A percentile compares a stretch with the other conserved stretches of the same genome.
Conservation (phyloP, 805 yeast genomes). For the Metschnikowia lochheadii region DNA sequence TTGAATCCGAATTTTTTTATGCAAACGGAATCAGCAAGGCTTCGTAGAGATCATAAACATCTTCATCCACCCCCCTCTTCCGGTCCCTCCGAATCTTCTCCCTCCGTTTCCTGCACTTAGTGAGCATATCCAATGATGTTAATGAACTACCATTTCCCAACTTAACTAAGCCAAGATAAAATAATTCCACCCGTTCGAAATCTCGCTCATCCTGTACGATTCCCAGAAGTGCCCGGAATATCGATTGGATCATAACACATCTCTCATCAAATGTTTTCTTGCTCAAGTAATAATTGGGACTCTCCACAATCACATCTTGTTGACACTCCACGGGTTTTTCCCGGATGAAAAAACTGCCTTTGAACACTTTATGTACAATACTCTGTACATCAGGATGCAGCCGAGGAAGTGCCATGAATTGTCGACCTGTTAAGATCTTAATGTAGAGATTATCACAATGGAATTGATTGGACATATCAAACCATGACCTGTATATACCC, state of each 20-base stretch:
- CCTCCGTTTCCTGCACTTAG: slow-evolving; percentile 9
- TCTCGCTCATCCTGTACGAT: slow-evolving; percentile 21
- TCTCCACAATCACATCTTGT: slow-evolving; percentile 22
- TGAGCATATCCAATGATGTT: slow-evolving; percentile 19
- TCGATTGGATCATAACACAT: slow-evolving; percentile 32
- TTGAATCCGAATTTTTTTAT: background rate
- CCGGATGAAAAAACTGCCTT: slow-evolving; percentile 23
- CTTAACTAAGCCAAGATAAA: slow-evolving; percentile 27
- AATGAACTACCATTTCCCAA: slow-evolving; percentile 34
- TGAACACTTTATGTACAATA: slow-evolving; percentile 19
- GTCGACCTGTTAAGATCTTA: slow-evolving; percentile 11
- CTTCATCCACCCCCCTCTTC: slow-evolving; percentile 9
- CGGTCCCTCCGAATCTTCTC: slow-evolving; percentile 1
- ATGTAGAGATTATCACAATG: slow-evolving; percentile 12
- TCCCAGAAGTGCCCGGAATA: slow-evolving; percentile 21
- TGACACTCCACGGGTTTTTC: slow-evolving; percentile 11
- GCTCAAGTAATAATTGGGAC: slow-evolving; percentile 24
- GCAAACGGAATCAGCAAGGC: slow-evolving; percentile 17
- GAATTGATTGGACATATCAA: slow-evolving; percentile 15
- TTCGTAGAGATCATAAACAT: slow-evolving; percentile 14
- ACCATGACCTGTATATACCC: slow-evolving; percentile 12
- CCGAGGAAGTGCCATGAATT: slow-evolving; percentile 15
- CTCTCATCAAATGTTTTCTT: slow-evolving; percentile 25
- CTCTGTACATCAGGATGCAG: slow-evolving; percentile 27
- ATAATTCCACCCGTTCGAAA: slow-evolving; percentile 29